A percentile compares a stretch with the other conserved stretches of the same genome.
phyloP scores from a whole-genome alignment of 208 protist species.

The Leptomonas seymouri region DNA sequence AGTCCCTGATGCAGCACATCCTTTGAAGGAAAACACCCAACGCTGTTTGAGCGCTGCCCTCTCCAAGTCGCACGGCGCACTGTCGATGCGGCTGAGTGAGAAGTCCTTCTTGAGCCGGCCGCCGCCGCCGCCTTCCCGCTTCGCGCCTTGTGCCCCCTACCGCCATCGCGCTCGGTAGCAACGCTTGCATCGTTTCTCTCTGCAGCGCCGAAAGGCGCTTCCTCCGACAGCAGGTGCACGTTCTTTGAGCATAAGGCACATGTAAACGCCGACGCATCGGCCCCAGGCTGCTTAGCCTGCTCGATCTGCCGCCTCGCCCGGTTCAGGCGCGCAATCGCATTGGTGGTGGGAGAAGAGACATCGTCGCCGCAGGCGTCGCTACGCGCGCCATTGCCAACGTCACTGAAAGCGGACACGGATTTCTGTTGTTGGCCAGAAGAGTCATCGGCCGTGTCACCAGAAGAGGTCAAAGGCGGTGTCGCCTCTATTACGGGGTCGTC shows the following conservation, averaged over 20 bases:
- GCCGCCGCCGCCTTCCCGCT: not conserved
- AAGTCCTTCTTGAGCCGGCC: too few relatives aligned
- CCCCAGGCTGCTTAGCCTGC: not conserved
- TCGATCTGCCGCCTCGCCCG: conserved; percentile 7
- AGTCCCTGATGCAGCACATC: conserved; percentile 32
- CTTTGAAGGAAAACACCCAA: conserved; percentile 1
- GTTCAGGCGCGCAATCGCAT: conserved; percentile 1
- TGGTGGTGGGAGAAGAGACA: conserved; percentile 3
- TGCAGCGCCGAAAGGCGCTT: not conserved
- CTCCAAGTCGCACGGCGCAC: too few relatives aligned
- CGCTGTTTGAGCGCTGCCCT: not conserved
- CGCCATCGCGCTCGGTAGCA: not conserved
- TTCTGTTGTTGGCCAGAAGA: not conserved
- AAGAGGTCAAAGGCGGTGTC: not conserved
- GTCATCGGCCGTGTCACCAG: not conserved
- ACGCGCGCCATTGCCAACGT: not conserved
- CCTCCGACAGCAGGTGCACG: conserved; percentile 22
- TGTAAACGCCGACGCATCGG: not conserved
- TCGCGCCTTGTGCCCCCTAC: not conserved
- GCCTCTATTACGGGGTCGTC: not conserved
- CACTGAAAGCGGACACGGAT: not conserved
- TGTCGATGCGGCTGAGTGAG: not conserved
- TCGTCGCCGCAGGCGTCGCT: not conserved
- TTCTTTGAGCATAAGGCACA: conserved; percentile 43
- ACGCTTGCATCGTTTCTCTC: not conserved